Base-by-base conservation (phyloP, 148 eudicot genomes). In the Talinum fruticosum region DNA sequence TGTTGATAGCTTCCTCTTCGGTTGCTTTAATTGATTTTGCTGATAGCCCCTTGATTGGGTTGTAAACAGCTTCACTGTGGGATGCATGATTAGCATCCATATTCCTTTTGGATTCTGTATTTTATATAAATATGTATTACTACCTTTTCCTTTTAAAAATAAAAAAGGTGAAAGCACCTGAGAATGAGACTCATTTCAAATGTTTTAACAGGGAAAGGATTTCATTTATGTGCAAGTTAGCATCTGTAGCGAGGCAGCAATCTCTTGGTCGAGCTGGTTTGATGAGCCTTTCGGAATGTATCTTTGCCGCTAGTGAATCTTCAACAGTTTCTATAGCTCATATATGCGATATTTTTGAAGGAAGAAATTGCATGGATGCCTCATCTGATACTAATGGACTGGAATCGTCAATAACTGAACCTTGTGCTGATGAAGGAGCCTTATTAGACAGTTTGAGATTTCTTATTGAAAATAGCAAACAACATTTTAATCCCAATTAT, bases 201-300 rank as follows among this genome's bases (percentile, higher is more conserved):
- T 83, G 71, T 32, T 82, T 79, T 44, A n/a, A 72, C 93, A 96
- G 99, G 92, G 88, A 86, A 26, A 83, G 68, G 62, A 76, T 90
- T 80, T 75, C 81, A 54, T 90, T 93, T 81, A 78, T 96, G 86
- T 73, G 75, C 82, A 84, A 86, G 78, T 78, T 96, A 74, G 90
- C 93, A 75, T 90, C 91, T 74, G 82, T 88, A 78, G 82, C 89
- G 72, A 93, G 85, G 80, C 84, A 76, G 62, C 84, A 83, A 64
- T 86, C 97, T 76, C 91, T 93, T 80, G 89, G 98, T 51, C 91
- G 99, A 78, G 89, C 88, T 80, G 99, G 98, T 82, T 84, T 96
- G 64, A 88, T 93, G 93, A 83, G 93, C 79, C 85, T 96, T 61
- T 85, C 91, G 37, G 88, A 86, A 80, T 91, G 97, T 62, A 85